Evolutionary conservation across 2,329 filamentous ascomycete genomes (phyloP), one percentile per base, ranked within the genome.

Genomic region (Teratosphaeria zuluensis): DNA sequence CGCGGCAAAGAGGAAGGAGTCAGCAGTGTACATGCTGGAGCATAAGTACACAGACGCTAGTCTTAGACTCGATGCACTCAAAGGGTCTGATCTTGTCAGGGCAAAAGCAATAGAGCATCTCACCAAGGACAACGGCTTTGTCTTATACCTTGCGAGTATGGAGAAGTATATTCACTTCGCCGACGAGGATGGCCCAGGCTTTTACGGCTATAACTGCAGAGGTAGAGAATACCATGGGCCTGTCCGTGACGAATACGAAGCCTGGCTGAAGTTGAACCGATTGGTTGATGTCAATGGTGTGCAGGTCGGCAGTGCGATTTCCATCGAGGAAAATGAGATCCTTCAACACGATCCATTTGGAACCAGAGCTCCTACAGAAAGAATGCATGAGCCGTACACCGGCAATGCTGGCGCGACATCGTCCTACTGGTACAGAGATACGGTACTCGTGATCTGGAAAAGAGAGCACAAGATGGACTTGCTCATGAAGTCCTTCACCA

Each of bases 11-110:
- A 19, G 31, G 9, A 12, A 55, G 16, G 6, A 9, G 4, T 21
- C 54, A n/a, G 54, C 54, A 28, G 21, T 55, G 16, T 55, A 55
- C 32, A 42, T 33, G 32, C 54, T 55, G 11, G 31, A 55, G 33
- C 54, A 55, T 35, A 14, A 35, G 28, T 55, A 55, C 21, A 55
- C 54, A 7, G 54, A 55, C 24, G 54, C 54, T 16, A 55, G 54
- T 35, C 32, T 55, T 16, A 33, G 54, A 16, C 16, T 55, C 30
- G 30, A 55, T 28, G 19, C 54, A 5, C 31, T 55, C 28, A 55
- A 55, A 42, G 54, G 31, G 14, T 16, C 24, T 9, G 54, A 55
- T 35, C 54, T 55, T n/a, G 54, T 8, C 14, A 55, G 42, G 38
- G 54, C 54, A 32, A 9, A 55, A 42, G 54, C 54, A 8, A 19